A percentile compares a stretch with the other conserved stretches of the same genome.
Conservation (phyloP, 805 yeast genomes). For the Ogataea methanolica region DNA sequence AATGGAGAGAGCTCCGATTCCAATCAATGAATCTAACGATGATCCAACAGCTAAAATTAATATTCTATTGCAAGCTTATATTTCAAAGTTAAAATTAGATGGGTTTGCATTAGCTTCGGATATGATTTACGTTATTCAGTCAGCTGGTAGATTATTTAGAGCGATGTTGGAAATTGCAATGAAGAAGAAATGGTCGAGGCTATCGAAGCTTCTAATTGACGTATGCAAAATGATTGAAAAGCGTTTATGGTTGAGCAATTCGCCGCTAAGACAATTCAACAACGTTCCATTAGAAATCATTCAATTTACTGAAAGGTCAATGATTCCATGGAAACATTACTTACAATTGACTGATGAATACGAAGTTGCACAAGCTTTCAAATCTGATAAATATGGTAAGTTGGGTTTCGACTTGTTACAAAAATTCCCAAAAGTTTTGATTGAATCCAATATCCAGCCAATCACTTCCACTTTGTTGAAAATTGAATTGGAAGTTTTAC, state of each 20-base stretch:
- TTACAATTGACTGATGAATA: conserved; percentile 58
- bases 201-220: conserved; percentile 53
- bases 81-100: conserved; percentile 69
- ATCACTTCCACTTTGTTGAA: conserved; percentile 63
- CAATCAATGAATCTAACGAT: conserved; percentile 65
- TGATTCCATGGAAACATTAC: conserved; percentile 78
- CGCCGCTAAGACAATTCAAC: conserved; percentile 83
- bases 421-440: conserved; percentile 65
- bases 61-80: conserved; percentile 77
- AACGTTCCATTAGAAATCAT: conserved; percentile 69
- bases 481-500: conserved; percentile 61
- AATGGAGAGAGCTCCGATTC: conserved; percentile 76
- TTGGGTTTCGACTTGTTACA: conserved; percentile 52
- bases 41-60: conserved; percentile 78
- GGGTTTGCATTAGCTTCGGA: conserved; percentile 93
- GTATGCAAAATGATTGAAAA: conserved; percentile 77
- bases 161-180: conserved; percentile 80
- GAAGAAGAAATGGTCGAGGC: conserved; percentile 64
- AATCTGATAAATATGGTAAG: conserved; percentile 64
- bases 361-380: conserved; percentile 80
- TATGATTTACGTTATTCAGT: conserved; percentile 88
- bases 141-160: conserved; percentile 82
- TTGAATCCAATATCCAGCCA: conserved; percentile 68
- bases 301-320: conserved; percentile 70
- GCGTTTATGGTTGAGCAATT: conserved; percentile 77